Base-by-base conservation (phyloP, 345 rosid genomes). In the Melaleuca alternifolia region DNA sequence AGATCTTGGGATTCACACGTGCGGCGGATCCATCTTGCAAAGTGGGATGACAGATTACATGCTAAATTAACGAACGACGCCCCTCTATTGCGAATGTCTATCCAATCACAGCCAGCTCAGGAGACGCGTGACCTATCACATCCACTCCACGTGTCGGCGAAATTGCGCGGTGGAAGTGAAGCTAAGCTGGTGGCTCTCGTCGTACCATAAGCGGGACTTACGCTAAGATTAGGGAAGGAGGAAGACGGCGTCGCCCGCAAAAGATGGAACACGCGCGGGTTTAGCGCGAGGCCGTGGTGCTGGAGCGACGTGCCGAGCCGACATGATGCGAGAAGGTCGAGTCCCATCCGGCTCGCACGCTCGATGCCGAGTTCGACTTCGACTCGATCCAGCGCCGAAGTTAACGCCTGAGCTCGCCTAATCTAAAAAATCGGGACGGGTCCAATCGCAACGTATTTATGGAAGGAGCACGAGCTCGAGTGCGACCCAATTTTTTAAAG, bases 291-390 rank as follows among this genome's bases (percentile, higher is more conserved):
- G 62, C 6, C 28, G 14, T 4, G 28, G 6, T 1, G 6, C 4
- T n/a, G 28, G 3, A 1, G 6, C 4, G 61, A 2, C 28, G 14
- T 10, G 59, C 28, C 0, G 11, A 54, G 11, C 24, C 11, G 1
- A 54, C 26, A n/a, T 13, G 0, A 24, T 28, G 7, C 24, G 30
- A 2, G 11, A 57, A 57, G 62, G 28, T 57, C 2, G 7, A 57
- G 62, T 57, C 5, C 0, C 11, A 3, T 24, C 6, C 0, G 3
- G 62, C 15, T 57, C 0, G 1, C 26, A 13, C 11, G 24, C 54
- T 16, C 6, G 3, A 57, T 57, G 62, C 52, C 5, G 52, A 11
- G 52, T 51, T 51, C 4, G 15, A 51, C 52, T 51, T 14, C 4
- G 15, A 14, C 52, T 51, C 51, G 13, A 50, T 11, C 16, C 15